Evolutionary conservation across 164 flowering plant species (phyloP).

Genomic region (Dillenia turbinata): DNA sequence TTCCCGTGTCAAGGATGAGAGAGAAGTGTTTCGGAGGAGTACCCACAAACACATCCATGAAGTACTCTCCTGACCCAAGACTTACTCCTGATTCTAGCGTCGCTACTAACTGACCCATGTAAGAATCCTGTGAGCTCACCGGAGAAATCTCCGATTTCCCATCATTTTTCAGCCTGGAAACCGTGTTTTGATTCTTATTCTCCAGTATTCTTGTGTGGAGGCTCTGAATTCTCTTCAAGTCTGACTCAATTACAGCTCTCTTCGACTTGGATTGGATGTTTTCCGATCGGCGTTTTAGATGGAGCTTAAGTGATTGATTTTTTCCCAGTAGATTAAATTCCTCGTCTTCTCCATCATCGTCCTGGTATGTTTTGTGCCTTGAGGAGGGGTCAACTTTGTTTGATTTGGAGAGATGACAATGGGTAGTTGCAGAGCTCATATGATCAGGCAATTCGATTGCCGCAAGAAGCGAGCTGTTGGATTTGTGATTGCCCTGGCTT

Average conservation of each 20-base stretch:
- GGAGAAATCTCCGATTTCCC: conserved; percentile 6
- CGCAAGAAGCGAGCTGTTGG: conserved; percentile 33
- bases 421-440: conserved; percentile 29
- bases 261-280: conserved; percentile 12
- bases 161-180: conserved; percentile 20
- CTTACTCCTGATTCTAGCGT: conserved; percentile 85
- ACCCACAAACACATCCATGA: conserved; percentile 92
- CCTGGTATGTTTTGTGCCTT: background rate
- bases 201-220: conserved; percentile 48
- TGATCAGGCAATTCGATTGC: conserved; percentile 56
- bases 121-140: conserved; percentile 23
- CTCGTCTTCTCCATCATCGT: conserved; percentile 6
- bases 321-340: background rate
- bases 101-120: conserved; percentile 45
- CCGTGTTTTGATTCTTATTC: conserved; percentile 51
- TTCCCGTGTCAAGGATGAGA: conserved; percentile 89
- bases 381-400: background rate
- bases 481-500: conserved; percentile 9
- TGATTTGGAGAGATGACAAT: conserved; percentile 22
- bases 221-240: conserved; percentile 56
- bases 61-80: conserved; percentile 93
- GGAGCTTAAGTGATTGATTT: conserved; percentile 36
- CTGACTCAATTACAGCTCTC: conserved; percentile 41
- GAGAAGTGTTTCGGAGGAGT: conserved; percentile 91
- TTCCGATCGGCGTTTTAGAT: conserved; percentile 37